Evolutionary conservation across 768 basidiomycete species (phyloP), one percentile per base, ranked within the genome.

Genomic region (Rhodotorula paludigena): DNA sequence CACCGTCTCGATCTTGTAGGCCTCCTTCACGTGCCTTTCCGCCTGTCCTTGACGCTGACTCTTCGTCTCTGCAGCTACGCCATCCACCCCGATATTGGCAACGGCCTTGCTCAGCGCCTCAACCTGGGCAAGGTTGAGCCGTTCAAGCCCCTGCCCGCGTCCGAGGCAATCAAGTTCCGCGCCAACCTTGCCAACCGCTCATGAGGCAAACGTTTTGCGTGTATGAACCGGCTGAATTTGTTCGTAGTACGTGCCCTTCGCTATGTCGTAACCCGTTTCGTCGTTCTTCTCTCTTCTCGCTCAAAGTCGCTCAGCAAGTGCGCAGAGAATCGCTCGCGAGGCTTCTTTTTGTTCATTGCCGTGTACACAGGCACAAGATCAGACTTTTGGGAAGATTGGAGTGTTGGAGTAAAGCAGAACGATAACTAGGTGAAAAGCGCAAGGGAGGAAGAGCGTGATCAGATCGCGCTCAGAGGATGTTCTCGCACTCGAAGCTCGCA

Each of bases 31-130:
- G 49, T 39, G 30, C 23, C 32, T 35, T 47, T 16, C 30, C 32
- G 0, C 20, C 28, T 36, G 5, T n/a, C 21, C 30, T 14, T n/a
- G 28, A 30, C 15, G n/a, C 33, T 62, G 52, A 55, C 61, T 11
- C 21, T 3, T 21, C 21, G 5, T 39, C n/a, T 32, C 28, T n/a
- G 23, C 62, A 69, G 68, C 56, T 54, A 55, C 44, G 51, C 84
- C 57, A 86, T 96, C 63, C 84, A 88, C 77, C 87, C 89, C 75
- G 81, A 79, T 18, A 81, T 93, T 42, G 86, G 86, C 8, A 85
- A 89, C 78, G 83, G 88, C 68, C 82, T 97, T 72, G 89, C 90
- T n/a, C 83, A 82, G 73, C 88, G 85, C 5, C 82, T 92, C 58
- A 85, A 85, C 48, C 81, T 83, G 30, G 28, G 57, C 33, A 28